phyloP scores from a whole-genome alignment of 1,284 basidiomycete species.

The Naganishia cerealis region DNA sequence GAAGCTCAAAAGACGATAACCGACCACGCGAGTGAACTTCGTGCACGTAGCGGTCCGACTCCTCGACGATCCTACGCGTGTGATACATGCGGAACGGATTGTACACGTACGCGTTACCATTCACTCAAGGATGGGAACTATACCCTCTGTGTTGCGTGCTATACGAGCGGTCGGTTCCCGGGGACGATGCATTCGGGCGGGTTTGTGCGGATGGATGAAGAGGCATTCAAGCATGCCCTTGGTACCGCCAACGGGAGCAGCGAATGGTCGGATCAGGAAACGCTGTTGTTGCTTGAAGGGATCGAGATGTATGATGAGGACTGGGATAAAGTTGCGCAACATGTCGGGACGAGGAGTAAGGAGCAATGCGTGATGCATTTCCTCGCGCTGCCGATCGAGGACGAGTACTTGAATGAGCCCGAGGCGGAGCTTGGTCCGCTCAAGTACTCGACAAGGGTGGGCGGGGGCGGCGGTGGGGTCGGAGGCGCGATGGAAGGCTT shows the following conservation, averaged over 20 bases:
- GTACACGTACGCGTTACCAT: slow-evolving; percentile 84
- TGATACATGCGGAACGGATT: slow-evolving; percentile 92
- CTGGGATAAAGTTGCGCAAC: slow-evolving; percentile 87
- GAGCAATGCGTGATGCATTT: slow-evolving; percentile 96
- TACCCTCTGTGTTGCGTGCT: slow-evolving; percentile 84
- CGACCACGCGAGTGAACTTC: slow-evolving; percentile 61
- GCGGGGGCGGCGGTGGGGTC: slow-evolving; percentile 25
- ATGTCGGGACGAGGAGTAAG: slow-evolving; percentile 84
- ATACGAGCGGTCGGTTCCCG: slow-evolving; percentile 93
- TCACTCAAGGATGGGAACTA: slow-evolving; percentile 89
- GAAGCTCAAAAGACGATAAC: slow-evolving; percentile 63
- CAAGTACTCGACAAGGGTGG: slow-evolving; percentile 62
- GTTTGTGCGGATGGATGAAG: slow-evolving; percentile 83
- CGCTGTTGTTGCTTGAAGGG: slow-evolving; percentile 82
- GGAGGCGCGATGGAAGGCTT: slow-evolving; percentile 57
- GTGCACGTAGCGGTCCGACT: slow-evolving; percentile 56
- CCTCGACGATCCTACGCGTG: slow-evolving; percentile 67
- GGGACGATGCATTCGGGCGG: slow-evolving; percentile 94
- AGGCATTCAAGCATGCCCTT: slow-evolving; percentile 57
- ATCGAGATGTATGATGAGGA: slow-evolving; percentile 98
- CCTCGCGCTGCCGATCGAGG: slow-evolving; percentile 94
- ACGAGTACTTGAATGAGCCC: slow-evolving; percentile 66
- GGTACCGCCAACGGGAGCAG: slow-evolving; percentile 51
- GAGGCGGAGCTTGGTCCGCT: slow-evolving; percentile 68
- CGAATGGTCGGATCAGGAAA: slow-evolving; percentile 88